Percentiles rank a stretch among this genome's conserved stretches.
These are phyloP conservation scores for Talaromyces atroroseus DNA, from an alignment of 2,329 filamentous ascomycete genomes.

Conservation along the genomic window DNA sequence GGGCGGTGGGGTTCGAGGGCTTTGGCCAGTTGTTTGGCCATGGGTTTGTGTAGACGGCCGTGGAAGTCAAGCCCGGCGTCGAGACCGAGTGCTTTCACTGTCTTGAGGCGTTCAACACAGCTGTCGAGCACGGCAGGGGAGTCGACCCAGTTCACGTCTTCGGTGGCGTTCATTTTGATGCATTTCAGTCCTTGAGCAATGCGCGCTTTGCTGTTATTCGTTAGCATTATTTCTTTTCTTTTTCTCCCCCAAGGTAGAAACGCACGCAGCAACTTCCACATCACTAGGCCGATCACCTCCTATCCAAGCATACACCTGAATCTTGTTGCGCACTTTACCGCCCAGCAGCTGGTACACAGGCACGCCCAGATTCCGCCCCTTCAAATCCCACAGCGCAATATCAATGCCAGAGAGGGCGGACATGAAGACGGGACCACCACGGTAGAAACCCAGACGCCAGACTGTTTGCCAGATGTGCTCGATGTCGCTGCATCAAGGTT, in stretches of 20 bases:
- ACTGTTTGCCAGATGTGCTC: slow-evolving; percentile 74
- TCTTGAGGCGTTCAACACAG: slow-evolving; percentile 61
- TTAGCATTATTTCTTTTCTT: neutral
- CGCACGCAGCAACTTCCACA: slow-evolving; percentile 48
- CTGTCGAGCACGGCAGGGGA: slow-evolving; percentile 59
- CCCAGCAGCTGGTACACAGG: slow-evolving; percentile 70
- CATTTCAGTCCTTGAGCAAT: slow-evolving; percentile 37
- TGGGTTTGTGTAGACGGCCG: slow-evolving; percentile 70
- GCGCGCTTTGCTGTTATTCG: slow-evolving; percentile 40
- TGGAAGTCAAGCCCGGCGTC: slow-evolving; percentile 75
- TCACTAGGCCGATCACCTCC: slow-evolving; percentile 67
- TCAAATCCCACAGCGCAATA: slow-evolving; percentile 75
- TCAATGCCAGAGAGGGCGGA: slow-evolving; percentile 71
- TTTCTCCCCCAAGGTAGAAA: neutral
- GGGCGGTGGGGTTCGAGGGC: slow-evolving; percentile 62
- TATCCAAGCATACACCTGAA: slow-evolving; percentile 74
- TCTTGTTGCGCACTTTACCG: slow-evolving; percentile 63
- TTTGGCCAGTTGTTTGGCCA: slow-evolving; percentile 70
- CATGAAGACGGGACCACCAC: slow-evolving; percentile 76
- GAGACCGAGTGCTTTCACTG: slow-evolving; percentile 64
- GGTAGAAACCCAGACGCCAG: slow-evolving; percentile 68
- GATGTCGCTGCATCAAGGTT: slow-evolving; percentile 53
- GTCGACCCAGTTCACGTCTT: slow-evolving; percentile 71
- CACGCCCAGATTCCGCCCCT: slow-evolving; percentile 58
- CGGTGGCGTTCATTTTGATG: slow-evolving; percentile 75